Conservation (phyloP, 345 rosid genomes). For the Salix caprea region DNA sequence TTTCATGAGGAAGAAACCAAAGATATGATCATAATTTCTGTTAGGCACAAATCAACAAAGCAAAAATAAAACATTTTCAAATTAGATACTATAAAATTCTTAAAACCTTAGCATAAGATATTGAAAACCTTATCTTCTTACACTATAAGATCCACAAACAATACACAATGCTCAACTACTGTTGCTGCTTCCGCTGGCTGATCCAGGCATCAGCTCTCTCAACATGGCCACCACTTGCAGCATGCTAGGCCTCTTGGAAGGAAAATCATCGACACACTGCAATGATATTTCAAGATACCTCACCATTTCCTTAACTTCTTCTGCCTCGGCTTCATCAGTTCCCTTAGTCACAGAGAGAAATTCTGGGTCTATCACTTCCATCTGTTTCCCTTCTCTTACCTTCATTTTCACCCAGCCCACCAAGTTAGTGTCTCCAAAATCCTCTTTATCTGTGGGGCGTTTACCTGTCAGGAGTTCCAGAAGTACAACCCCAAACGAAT, state of each 20-base stretch:
- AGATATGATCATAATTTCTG: neutral
- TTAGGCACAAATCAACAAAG: neutral
- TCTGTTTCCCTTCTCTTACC: conserved; percentile 74
- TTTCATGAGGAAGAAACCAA: neutral
- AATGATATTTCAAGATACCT: conserved; percentile 74
- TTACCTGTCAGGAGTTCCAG: conserved; percentile 85
- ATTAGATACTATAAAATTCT: conserved; percentile 32
- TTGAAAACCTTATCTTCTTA: conserved; percentile 17
- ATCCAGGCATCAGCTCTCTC: conserved; percentile 67
- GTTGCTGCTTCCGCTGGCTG: conserved; percentile 53
- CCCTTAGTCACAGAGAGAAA: conserved; percentile 42
- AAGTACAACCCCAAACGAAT: conserved; percentile 83
- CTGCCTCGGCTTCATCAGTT: conserved; percentile 48
- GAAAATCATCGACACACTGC: conserved; percentile 84
- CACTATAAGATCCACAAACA: conserved; percentile 21
- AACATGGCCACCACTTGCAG: conserved; percentile 83
- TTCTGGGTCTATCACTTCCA: conserved; percentile 88
- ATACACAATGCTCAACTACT: conserved; percentile 33
- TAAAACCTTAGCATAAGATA: conserved; percentile 16
- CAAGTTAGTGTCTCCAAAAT: conserved; percentile 94
- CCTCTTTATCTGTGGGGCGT: conserved; percentile 91
- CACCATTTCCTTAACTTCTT: conserved; percentile 70
- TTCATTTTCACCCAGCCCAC: conserved; percentile 96
- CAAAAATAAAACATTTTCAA: conserved; percentile 15
- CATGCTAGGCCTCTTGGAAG: conserved; percentile 85